Percentiles rank a stretch among this genome's conserved stretches.
phyloP scores from a whole-genome alignment of 1,139 yeast species.

The Pichia sp. region DNA sequence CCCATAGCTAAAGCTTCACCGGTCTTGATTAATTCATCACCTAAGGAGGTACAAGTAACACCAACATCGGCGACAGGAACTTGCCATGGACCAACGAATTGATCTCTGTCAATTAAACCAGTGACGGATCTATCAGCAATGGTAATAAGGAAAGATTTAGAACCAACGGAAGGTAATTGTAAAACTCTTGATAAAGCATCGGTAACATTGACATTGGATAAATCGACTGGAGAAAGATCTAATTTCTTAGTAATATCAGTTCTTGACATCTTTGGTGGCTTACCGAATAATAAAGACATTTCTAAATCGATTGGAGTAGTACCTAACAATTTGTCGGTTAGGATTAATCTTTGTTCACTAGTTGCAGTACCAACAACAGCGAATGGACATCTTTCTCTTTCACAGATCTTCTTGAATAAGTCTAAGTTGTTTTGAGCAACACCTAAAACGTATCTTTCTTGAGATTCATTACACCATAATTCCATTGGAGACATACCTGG shows the following conservation, averaged over 20 bases:
- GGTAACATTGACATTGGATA: slow-evolving; percentile 32
- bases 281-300: slow-evolving; percentile 95
- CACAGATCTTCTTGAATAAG: slow-evolving; percentile 74
- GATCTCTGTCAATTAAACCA: slow-evolving; percentile 96
- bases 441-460: slow-evolving; percentile 95
- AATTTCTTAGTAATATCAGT: slow-evolving; percentile 65
- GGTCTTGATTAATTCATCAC: slow-evolving; percentile 62
- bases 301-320: slow-evolving; percentile 93
- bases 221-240: slow-evolving; percentile 47
- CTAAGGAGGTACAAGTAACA: slow-evolving; percentile 90
- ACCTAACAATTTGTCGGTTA: slow-evolving; percentile 73
- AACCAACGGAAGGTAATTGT: slow-evolving; percentile 91
- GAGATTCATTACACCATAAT: slow-evolving; percentile 99
- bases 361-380: slow-evolving; percentile 98
- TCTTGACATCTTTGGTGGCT: slow-evolving; percentile 94
- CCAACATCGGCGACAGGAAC: slow-evolving; percentile 99
- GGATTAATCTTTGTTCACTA: slow-evolving; percentile 74
- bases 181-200: slow-evolving; percentile 83
- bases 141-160: slow-evolving; percentile 91
- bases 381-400: slow-evolving; percentile 94
- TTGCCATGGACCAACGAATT: slow-evolving; percentile 99
- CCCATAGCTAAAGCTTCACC: slow-evolving; percentile 99
- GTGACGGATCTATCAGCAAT: slow-evolving; percentile 98
- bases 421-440: slow-evolving; percentile 80
- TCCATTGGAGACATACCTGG: slow-evolving; percentile 99